Evolutionary conservation across 495 filamentous ascomycete genomes (phyloP), one percentile per base, ranked within the genome.

Genomic region (Pyrenula massariospora): DNA sequence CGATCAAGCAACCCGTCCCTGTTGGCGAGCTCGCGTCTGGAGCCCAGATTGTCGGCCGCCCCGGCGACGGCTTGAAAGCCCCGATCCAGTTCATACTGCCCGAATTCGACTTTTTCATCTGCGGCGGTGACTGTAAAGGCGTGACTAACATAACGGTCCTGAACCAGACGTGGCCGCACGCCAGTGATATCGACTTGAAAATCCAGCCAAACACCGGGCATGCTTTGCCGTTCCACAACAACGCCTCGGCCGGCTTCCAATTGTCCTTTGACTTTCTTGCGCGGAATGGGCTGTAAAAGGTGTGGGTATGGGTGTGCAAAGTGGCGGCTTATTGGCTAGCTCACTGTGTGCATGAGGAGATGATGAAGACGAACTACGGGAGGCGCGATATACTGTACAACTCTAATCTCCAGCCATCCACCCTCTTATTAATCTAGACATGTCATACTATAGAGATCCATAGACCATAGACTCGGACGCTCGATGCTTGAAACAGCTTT

Each of bases 141-240:
- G 73, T 73, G 2, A 65, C 66, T 3, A 59, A 64, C 3, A 57
- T 58, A 3, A 20, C 61, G 11, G 49, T 51, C 70, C 74, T n/a
- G 71, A 42, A 42, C 15, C 52, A 62, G 24, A 58, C 57, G 8
- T 82, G 82, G 58, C 76, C 77, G 0, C 63, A 63, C 1, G 67
- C 73, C 2, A 68, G 57, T 3, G 55, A 57, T 1, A 79, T 81
- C 51, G 62, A 74, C 12, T 62, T 70, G 2, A 66, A 73, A 50
- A 64, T 80, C 2, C 75, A 80, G 10, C 70, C 74, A 2, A 63
- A 73, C 51, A 65, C 73, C 15, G 79, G 77, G 0, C 79, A 84
- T 60, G 72, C 68, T 1, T 63, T 81, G 15, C 79, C 80, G 36
- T 25, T 79, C 23, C 77, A 80, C 47, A 70, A 77, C 56, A 73